These are phyloP conservation scores for Penicillium sp. DNA, from an alignment of 2,329 filamentous ascomycete species.

Conservation along the genomic window DNA sequence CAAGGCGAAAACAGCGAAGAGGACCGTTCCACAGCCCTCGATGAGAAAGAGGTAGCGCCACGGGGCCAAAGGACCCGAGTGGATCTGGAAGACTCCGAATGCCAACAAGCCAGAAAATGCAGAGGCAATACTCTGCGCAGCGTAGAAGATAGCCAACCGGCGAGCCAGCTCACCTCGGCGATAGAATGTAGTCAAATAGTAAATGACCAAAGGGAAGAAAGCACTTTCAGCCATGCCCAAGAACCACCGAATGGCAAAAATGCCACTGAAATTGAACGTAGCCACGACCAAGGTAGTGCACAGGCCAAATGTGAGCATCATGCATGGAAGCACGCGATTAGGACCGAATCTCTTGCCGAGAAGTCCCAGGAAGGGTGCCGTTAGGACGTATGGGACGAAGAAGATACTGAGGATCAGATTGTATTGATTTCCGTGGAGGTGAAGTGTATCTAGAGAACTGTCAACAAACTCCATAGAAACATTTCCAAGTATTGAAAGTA, in stretches of 20 bases:
- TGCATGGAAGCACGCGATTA: conserved; percentile 25
- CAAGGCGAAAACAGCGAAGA: conserved; percentile 39
- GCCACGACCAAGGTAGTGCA: conserved; percentile 24
- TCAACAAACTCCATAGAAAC: background rate
- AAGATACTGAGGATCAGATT: conserved; percentile 29
- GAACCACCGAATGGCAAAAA: conserved; percentile 28
- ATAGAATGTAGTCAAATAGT: conserved; percentile 32
- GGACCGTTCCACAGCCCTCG: conserved; percentile 42
- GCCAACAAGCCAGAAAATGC: conserved; percentile 35
- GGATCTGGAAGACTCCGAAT: conserved; percentile 43
- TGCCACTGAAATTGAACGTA: conserved; percentile 24
- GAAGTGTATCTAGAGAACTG: conserved; percentile 17
- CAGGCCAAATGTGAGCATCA: conserved; percentile 28
- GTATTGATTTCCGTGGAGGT: conserved; percentile 26
- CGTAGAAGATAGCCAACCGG: conserved; percentile 32
- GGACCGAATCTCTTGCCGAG: conserved; percentile 29
- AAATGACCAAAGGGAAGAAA: conserved; percentile 29
- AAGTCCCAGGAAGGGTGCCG: conserved; percentile 26
- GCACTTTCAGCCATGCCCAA: conserved; percentile 29
- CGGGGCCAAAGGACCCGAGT: conserved; percentile 30
- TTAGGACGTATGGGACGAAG: conserved; percentile 29
- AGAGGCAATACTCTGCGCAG: conserved; percentile 27
- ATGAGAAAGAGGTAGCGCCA: conserved; percentile 50
- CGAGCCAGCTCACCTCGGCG: conserved; percentile 29
- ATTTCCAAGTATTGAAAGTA: background rate